Percentiles rank a stretch among this genome's conserved stretches.
Evolutionary conservation across 176 grass and related monocot genomes (phyloP).

Genomic region (Phyllostachys edulis): DNA sequence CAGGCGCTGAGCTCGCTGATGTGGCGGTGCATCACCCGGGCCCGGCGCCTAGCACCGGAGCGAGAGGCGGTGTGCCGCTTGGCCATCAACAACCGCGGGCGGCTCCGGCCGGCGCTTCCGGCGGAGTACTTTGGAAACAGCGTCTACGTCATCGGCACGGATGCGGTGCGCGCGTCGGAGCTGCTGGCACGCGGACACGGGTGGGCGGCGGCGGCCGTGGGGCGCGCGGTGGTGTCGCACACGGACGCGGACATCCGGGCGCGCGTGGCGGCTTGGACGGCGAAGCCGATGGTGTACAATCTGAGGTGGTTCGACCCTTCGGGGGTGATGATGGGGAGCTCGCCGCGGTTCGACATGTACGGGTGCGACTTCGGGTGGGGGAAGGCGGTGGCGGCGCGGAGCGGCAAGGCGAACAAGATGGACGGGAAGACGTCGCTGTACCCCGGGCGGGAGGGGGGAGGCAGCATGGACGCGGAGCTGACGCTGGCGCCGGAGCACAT

Average conservation of each 20-base stretch:
- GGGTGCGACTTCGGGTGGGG: slow-evolving; percentile 79
- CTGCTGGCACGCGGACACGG: slow-evolving; percentile 55
- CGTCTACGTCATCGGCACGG: slow-evolving; percentile 24
- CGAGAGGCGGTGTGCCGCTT: slow-evolving; percentile 40
- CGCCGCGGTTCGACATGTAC: slow-evolving; percentile 66
- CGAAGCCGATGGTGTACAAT: slow-evolving; percentile 20
- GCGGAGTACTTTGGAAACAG: slow-evolving; percentile 57
- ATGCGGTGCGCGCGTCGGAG: slow-evolving; percentile 17
- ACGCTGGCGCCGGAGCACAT: slow-evolving; percentile 48
- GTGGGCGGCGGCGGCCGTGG: slow-evolving; percentile 46
- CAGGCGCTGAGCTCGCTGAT: slow-evolving; percentile 57
- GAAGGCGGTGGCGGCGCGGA: slow-evolving; percentile 46
- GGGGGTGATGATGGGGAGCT: slow-evolving; percentile 55
- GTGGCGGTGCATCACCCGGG: slow-evolving; percentile 63
- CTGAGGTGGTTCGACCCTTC: slow-evolving; percentile 15
- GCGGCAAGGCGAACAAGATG: no score
- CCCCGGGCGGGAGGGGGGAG: slow-evolving; percentile 42
- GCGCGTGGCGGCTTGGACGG: slow-evolving; percentile 37
- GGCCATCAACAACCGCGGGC: slow-evolving; percentile 48
- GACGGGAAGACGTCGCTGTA: slow-evolving; percentile 60
- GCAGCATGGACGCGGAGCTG: slow-evolving; percentile 56
- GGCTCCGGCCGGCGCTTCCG: slow-evolving; percentile 48
- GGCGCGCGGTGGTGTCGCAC: slow-evolving; percentile 43
- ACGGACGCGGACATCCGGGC: slow-evolving; percentile 50
- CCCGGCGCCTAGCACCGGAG: no score